A percentile compares a stretch with the other conserved stretches of the same genome.
Conservation (phyloP, 2,329 filamentous ascomycete genomes). For the Fusarium tanahbumbuense region DNA sequence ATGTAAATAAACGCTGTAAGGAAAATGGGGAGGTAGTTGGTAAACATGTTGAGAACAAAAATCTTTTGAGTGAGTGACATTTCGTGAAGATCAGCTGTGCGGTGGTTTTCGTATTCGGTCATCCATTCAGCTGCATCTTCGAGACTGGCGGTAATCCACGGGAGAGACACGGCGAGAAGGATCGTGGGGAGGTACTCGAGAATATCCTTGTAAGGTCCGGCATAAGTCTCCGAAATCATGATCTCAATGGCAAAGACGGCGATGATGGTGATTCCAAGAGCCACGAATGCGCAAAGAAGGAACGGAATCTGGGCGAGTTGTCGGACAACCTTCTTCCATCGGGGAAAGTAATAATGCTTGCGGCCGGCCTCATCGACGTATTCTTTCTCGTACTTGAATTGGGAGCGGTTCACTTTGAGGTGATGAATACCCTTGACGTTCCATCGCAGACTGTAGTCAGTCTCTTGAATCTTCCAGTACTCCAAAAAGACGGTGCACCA, state of each 20-base stretch:
- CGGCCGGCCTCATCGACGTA: slow-evolving; percentile 73
- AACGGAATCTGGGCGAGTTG: slow-evolving; percentile 79
- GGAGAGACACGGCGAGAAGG: slow-evolving; percentile 73
- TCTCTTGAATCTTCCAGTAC: slow-evolving; percentile 82
- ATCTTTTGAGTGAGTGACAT: slow-evolving; percentile 78
- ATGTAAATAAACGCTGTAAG: slow-evolving; percentile 84
- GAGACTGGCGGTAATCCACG: slow-evolving; percentile 71
- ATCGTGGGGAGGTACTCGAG: slow-evolving; percentile 79
- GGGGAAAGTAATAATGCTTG: slow-evolving; percentile 70
- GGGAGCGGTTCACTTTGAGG: slow-evolving; percentile 72
- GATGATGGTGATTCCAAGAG: slow-evolving; percentile 74
- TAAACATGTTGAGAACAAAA: slow-evolving; percentile 83
- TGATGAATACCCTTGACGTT: slow-evolving; percentile 74
- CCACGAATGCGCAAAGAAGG: slow-evolving; percentile 66
- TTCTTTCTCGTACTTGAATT: slow-evolving; percentile 73
- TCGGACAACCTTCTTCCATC: slow-evolving; percentile 71
- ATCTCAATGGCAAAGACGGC: slow-evolving; percentile 79
- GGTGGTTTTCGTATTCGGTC: slow-evolving; percentile 80
- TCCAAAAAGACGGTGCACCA: slow-evolving; percentile 82
- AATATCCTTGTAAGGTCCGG: slow-evolving; percentile 73
- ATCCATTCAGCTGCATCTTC: slow-evolving; percentile 71
- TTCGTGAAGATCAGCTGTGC: slow-evolving; percentile 75
- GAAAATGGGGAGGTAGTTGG: slow-evolving; percentile 80
- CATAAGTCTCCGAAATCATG: slow-evolving; percentile 79
- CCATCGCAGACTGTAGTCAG: slow-evolving; percentile 79